Conservation (phyloP, 176 grass and related monocot species). For the Tillandsia leiboldiana region DNA sequence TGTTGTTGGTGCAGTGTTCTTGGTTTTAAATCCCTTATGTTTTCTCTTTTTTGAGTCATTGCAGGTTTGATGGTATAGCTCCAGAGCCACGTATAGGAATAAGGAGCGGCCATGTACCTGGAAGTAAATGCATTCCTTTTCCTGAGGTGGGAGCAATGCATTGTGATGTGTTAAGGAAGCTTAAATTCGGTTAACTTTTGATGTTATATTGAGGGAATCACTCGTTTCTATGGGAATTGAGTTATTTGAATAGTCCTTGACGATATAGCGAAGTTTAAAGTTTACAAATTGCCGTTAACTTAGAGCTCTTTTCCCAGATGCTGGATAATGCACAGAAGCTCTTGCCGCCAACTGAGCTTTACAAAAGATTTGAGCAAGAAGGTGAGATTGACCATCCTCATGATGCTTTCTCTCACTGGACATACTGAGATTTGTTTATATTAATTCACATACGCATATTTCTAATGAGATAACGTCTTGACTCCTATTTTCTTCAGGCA, state of each 20-base stretch:
- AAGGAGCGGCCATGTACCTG: conserved; percentile 83
- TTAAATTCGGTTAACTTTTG: not conserved
- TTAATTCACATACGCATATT: not conserved
- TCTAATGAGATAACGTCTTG: not conserved
- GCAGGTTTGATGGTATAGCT: conserved; percentile 79
- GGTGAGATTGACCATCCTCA: conserved; percentile 28
- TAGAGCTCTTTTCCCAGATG: conserved; percentile 43
- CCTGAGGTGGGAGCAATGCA: conserved; percentile 37
- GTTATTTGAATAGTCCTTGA: not conserved
- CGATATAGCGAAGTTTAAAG: not conserved
- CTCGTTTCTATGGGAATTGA: not conserved
- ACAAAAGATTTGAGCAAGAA: conserved; percentile 60
- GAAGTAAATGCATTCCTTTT: conserved; percentile 72
- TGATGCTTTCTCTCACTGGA: conserved; percentile 1
- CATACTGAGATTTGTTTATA: not conserved
- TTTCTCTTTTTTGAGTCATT: not conserved
- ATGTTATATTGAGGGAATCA: not conserved
- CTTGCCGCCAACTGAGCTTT: conserved; percentile 47
- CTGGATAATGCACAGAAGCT: conserved; percentile 51
- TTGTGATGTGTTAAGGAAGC: conserved; percentile 7
- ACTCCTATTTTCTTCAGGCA: conserved; percentile 29
- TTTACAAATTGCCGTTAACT: not conserved
- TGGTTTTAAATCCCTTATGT: not conserved
- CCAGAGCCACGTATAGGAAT: conserved; percentile 83
- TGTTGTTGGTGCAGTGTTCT: not conserved